Conservation (phyloP, 192 early-diverging fungal species). For the Backusella morwellensis region DNA sequence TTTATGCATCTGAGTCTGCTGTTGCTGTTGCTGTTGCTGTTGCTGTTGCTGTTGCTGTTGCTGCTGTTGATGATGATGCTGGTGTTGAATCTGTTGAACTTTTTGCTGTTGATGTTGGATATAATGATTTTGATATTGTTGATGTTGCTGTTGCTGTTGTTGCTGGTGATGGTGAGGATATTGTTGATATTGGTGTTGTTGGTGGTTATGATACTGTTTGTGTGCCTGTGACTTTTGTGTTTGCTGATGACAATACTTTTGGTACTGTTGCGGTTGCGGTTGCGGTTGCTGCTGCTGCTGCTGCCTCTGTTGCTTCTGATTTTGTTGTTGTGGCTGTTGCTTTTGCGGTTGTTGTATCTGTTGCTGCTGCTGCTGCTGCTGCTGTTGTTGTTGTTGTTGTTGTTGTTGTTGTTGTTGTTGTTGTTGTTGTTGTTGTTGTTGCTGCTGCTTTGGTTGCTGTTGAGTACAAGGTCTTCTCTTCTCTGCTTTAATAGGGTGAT, state of each 20-base stretch:
- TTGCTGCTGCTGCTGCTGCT: neutral
- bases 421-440: neutral
- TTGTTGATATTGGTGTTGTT: neutral
- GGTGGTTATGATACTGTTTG: neutral
- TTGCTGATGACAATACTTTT: neutral
- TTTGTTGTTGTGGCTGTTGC: no score
- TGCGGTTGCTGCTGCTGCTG: neutral
- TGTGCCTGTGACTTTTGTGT: neutral
- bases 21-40: neutral
- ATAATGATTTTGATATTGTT: neutral
- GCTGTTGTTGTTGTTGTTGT: neutral
- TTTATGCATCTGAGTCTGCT: constrained; percentile 1
- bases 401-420: neutral
- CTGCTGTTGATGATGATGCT: neutral
- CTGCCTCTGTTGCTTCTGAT: neutral
- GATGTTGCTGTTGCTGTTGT: neutral
- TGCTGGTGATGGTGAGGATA: neutral
- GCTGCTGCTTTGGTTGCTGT: neutral
- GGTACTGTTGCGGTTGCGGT: neutral
- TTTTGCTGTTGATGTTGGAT: neutral
- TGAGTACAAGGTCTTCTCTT: neutral
- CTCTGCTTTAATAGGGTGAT: neutral
- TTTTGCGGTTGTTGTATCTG: neutral
- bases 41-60: no score
- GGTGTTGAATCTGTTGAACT: neutral